Percentiles rank a stretch among this genome's conserved stretches.
Evolutionary conservation across 495 filamentous ascomycete genomes (phyloP).

Genomic region (Cladorrhinum samala): DNA sequence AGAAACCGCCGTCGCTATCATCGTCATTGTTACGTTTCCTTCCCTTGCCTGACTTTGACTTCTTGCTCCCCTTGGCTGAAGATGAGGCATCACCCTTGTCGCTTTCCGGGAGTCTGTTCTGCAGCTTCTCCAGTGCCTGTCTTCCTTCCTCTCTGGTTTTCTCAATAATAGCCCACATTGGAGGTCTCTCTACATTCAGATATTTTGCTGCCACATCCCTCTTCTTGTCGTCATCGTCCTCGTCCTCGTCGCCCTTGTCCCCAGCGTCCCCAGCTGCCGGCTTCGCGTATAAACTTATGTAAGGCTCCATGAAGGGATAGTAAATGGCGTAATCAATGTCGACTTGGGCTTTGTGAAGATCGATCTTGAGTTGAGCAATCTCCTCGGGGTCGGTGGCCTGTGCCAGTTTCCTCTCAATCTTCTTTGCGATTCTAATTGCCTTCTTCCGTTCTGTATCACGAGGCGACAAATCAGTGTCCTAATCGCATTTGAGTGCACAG

Average conservation of each 20-base stretch:
- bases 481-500: not conserved
- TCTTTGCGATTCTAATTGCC: constrained; percentile 62
- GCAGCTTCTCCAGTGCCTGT: constrained; percentile 43
- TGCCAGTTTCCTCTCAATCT: constrained; percentile 51
- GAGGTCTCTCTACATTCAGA: constrained; percentile 39
- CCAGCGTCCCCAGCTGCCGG: constrained; percentile 29
- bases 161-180: constrained; percentile 66
- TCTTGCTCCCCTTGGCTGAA: not conserved
- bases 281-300: constrained; percentile 68
- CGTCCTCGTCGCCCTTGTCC: constrained; percentile 16
- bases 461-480: not conserved
- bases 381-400: constrained; percentile 43
- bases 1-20: constrained; percentile 30
- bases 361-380: constrained; percentile 42
- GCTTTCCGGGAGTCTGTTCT: constrained; percentile 34
- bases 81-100: not conserved
- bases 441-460: constrained; percentile 68
- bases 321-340: constrained; percentile 83
- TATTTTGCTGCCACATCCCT: constrained; percentile 28
- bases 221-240: constrained; percentile 20
- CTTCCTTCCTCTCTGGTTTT: constrained; percentile 59
- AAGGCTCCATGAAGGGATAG: constrained; percentile 72
- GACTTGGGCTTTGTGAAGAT: constrained; percentile 65
- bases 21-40: constrained; percentile 9
- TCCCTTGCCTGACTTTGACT: not conserved